Percentiles rank a stretch among this genome's conserved stretches.
These are phyloP conservation scores for Ploettnerulaceae sp. DNA, from an alignment of 2,329 filamentous ascomycete species.

Conservation along the genomic window DNA sequence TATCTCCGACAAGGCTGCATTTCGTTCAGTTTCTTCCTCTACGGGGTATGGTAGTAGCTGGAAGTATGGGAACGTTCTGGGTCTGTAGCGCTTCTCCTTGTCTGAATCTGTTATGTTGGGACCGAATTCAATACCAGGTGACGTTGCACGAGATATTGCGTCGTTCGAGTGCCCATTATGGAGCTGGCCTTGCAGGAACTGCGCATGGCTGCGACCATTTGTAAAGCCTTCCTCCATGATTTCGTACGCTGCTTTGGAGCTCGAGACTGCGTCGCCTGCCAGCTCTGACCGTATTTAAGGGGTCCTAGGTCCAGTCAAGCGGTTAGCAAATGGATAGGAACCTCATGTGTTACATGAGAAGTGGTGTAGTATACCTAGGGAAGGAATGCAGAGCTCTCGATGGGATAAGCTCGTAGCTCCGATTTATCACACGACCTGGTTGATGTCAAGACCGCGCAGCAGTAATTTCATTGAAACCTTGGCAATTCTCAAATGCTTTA, in stretches of 20 bases:
- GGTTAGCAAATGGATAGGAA: conserved; percentile 14
- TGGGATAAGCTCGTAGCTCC: conserved; percentile 11
- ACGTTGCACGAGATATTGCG: conserved; percentile 79
- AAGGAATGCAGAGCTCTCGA: conserved; percentile 11
- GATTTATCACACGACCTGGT: conserved; percentile 17
- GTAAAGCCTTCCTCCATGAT: conserved; percentile 30
- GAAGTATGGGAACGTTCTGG: conserved; percentile 91
- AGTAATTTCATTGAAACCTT: conserved; percentile 8
- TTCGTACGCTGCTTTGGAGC: background rate
- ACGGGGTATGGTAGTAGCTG: conserved; percentile 82
- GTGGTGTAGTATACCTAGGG: conserved; percentile 12
- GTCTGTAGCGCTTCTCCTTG: conserved; percentile 63
- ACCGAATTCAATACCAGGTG: conserved; percentile 62
- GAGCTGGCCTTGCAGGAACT: conserved; percentile 27
- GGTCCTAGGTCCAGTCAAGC: conserved; percentile 9
- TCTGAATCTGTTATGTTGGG: conserved; percentile 46
- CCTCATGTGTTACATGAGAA: conserved; percentile 10
- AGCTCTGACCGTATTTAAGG: conserved; percentile 18
- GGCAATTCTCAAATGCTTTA: conserved; percentile 1
- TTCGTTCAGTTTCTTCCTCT: conserved; percentile 73
- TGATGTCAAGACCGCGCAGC: conserved; percentile 10
- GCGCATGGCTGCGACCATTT: conserved; percentile 30
- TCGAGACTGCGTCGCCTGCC: conserved; percentile 4
- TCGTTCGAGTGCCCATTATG: conserved; percentile 42
- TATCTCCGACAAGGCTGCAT: conserved; percentile 78